These are phyloP conservation scores for Magnusiomyces sp. DNA, from an alignment of 1,139 yeast species.

Conservation along the genomic window DNA sequence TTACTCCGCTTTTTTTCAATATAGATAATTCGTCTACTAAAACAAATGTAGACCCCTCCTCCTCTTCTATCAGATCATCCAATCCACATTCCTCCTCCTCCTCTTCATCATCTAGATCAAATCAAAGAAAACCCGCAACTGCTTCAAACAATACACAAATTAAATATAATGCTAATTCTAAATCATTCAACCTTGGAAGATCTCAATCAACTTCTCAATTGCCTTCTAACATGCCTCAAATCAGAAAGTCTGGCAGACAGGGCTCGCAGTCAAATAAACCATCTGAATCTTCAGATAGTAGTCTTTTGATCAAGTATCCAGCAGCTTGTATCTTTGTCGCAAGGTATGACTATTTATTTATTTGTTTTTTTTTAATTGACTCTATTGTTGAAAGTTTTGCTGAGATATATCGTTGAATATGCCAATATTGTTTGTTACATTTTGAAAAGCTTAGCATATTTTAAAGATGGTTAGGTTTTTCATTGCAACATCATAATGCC, in stretches of 20 bases:
- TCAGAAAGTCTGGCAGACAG: not conserved
- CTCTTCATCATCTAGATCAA: no score
- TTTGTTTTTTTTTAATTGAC: not conserved
- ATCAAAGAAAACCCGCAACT: not conserved
- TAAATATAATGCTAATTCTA: not conserved
- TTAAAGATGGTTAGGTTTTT: slow-evolving; percentile 2
- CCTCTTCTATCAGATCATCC: no score
- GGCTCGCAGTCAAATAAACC: not conserved
- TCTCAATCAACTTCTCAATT: not conserved
- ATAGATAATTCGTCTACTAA: no score
- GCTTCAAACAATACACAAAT: not conserved
- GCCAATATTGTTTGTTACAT: not conserved
- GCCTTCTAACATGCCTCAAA: not conserved
- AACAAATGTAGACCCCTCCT: no score
- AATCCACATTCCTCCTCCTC: no score
- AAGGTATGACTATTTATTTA: slow-evolving; percentile 21
- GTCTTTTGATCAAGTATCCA: slow-evolving; percentile 33
- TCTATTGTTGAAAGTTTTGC: not conserved
- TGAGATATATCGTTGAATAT: not conserved
- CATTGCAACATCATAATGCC: slow-evolving; percentile 35
- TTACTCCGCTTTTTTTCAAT: no score
- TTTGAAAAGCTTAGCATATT: not conserved
- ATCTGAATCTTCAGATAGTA: not conserved
- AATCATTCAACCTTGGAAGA: not conserved
- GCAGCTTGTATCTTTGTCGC: slow-evolving; percentile 89